A percentile compares a stretch with the other conserved stretches of the same genome.
These are phyloP conservation scores for Suillus plorans DNA, from an alignment of 768 basidiomycete species.

Conservation along the genomic window DNA sequence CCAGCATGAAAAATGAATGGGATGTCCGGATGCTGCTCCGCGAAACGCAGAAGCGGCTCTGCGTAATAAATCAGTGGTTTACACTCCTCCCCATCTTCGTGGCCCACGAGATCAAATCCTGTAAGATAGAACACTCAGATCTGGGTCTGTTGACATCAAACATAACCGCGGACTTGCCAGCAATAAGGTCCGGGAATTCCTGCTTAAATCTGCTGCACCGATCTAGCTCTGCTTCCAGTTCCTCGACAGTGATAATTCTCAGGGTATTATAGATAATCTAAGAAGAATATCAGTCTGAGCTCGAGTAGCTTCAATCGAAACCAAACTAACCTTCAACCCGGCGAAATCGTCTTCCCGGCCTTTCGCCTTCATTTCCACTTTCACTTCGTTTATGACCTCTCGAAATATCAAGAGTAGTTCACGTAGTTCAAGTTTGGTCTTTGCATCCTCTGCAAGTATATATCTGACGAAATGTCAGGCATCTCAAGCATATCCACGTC, in stretches of 20 bases:
- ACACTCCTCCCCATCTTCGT: constrained; percentile 37
- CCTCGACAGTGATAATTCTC: constrained; percentile 34
- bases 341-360: constrained; percentile 42
- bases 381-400: constrained; percentile 35
- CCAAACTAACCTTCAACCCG: constrained; percentile 36
- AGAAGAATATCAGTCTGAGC: not conserved
- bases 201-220: constrained; percentile 44
- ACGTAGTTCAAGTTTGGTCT: constrained; percentile 36
- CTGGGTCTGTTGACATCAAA: not conserved
- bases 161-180: constrained; percentile 25
- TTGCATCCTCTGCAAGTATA: constrained; percentile 37
- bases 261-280: constrained; percentile 46
- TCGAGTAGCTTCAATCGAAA: not conserved
- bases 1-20: constrained; percentile 52
- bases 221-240: constrained; percentile 42
- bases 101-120: constrained; percentile 52
- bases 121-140: not conserved
- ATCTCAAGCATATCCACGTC: not conserved
- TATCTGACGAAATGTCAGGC: constrained; percentile 31
- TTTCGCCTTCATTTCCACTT: constrained; percentile 31
- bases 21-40: constrained; percentile 36
- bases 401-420: constrained; percentile 37
- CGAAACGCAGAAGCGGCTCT: constrained; percentile 37
- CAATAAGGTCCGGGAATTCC: constrained; percentile 46
- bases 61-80: constrained; percentile 40